Evolutionary conservation across 2,329 filamentous ascomycete species (phyloP).

Genomic region (Scytalidium sp.): DNA sequence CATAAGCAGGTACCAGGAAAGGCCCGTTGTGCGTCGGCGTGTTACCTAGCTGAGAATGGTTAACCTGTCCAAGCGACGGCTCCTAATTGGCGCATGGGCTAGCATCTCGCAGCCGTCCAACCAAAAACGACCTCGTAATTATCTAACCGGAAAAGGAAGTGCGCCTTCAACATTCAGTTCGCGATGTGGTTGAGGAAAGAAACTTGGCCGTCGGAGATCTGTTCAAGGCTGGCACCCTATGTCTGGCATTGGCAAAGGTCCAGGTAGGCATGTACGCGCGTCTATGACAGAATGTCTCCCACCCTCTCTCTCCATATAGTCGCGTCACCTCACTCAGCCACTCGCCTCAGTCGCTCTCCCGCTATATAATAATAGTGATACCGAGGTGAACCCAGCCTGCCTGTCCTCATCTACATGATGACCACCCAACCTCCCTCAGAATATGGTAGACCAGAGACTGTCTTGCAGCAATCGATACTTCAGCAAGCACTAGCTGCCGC

Average conservation of each 20-base stretch:
- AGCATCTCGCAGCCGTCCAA: slow-evolving; percentile 5
- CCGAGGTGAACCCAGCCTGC: slow-evolving; percentile 11
- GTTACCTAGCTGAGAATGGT: no score
- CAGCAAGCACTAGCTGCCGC: slow-evolving; percentile 27
- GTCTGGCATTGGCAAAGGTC: not conserved
- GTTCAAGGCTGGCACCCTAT: not conserved
- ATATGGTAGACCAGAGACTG: slow-evolving; percentile 14
- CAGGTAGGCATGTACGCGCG: not conserved
- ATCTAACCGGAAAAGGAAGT: slow-evolving; percentile 5
- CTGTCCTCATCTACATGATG: slow-evolving; percentile 16
- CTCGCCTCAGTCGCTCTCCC: slow-evolving; percentile 11
- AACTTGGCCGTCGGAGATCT: not conserved
- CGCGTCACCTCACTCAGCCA: slow-evolving; percentile 14
- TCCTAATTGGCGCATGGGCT: not conserved
- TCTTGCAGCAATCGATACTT: slow-evolving; percentile 24
- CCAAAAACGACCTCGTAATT: slow-evolving; percentile 6
- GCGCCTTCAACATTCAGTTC: not conserved
- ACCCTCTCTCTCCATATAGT: slow-evolving; percentile 2
- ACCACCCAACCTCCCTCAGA: slow-evolving; percentile 16
- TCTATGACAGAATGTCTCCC: slow-evolving; percentile 2
- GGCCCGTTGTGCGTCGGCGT: no score
- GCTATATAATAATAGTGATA: slow-evolving; percentile 6
- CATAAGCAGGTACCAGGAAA: no score
- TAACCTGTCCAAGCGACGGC: no score
- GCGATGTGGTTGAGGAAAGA: not conserved